These are phyloP conservation scores for Hymenoscyphus occultus DNA, from an alignment of 2,329 filamentous ascomycete species.

Conservation along the genomic window DNA sequence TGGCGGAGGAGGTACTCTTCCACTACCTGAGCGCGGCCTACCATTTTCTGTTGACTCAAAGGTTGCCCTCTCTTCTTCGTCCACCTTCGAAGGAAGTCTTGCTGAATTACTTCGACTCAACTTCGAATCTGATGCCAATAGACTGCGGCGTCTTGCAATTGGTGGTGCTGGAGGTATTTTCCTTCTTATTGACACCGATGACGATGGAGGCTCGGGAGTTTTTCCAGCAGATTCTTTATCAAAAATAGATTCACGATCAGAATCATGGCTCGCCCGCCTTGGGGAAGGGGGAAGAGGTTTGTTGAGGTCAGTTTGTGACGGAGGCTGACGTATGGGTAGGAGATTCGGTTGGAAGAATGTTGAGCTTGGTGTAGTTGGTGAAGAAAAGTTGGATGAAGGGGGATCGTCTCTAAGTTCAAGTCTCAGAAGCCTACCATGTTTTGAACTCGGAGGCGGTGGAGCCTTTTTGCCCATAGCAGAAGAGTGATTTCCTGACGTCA, in stretches of 20 bases:
- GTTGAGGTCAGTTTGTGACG: constrained; percentile 50
- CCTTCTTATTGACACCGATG: constrained; percentile 33
- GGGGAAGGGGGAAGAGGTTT: constrained; percentile 61
- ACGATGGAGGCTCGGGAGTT: constrained; percentile 44
- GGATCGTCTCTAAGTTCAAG: constrained; percentile 43
- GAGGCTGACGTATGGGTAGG: constrained; percentile 25
- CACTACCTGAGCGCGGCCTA: constrained; percentile 23
- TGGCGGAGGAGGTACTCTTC: constrained; percentile 35
- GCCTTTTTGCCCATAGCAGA: constrained; percentile 54
- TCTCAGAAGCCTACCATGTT: constrained; percentile 73
- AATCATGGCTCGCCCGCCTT: constrained; percentile 43
- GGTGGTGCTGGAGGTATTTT: constrained; percentile 42
- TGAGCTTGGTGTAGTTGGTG: constrained; percentile 11
- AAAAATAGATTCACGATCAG: constrained; percentile 47
- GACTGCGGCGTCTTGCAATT: constrained; percentile 36
- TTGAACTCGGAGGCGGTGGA: constrained; percentile 72
- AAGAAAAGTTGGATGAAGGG: constrained; percentile 36
- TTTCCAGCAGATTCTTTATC: constrained; percentile 54
- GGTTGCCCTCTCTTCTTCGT: constrained; percentile 28
- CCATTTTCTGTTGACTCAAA: constrained; percentile 14
- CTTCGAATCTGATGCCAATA: constrained; percentile 32
- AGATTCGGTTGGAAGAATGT: constrained; percentile 8
- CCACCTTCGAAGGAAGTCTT: constrained; percentile 30
- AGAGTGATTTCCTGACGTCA: constrained; percentile 29
- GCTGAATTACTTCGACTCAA: constrained; percentile 24